phyloP scores from a whole-genome alignment of 768 basidiomycete genomes.

The Chlorophyllum brunneum region DNA sequence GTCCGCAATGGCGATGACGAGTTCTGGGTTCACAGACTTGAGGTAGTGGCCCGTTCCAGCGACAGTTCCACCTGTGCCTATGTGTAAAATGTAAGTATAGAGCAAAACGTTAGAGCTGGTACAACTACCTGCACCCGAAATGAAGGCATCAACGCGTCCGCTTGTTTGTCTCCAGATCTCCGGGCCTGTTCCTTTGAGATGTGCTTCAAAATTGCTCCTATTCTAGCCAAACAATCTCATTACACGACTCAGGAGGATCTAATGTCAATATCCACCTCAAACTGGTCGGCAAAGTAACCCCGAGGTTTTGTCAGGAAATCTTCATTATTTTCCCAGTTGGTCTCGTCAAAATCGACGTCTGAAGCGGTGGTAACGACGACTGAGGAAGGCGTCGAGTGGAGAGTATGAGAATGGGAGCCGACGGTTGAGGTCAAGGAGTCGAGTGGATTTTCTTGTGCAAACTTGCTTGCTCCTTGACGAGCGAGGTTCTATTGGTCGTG shows the following conservation, averaged over 20 bases:
- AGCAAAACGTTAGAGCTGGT: background rate
- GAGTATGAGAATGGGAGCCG: constrained; percentile 29
- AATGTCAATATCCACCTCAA: constrained; percentile 47
- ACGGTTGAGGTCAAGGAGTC: constrained; percentile 18
- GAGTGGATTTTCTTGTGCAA: constrained; percentile 45
- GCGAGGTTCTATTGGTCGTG: constrained; percentile 72
- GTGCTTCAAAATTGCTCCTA: constrained; percentile 84
- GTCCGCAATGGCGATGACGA: constrained; percentile 78
- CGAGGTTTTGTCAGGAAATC: constrained; percentile 52
- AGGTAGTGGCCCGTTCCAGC: constrained; percentile 80
- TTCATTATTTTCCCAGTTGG: constrained; percentile 32
- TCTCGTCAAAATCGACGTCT: constrained; percentile 32
- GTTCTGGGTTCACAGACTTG: constrained; percentile 64
- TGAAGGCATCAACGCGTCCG: constrained; percentile 78
- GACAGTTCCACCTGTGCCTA: constrained; percentile 95
- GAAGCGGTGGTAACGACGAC: constrained; percentile 51
- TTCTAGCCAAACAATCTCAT: constrained; percentile 45
- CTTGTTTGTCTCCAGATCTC: constrained; percentile 95
- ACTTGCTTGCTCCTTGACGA: constrained; percentile 68
- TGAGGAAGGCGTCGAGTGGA: constrained; percentile 38
- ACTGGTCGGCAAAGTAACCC: constrained; percentile 96
- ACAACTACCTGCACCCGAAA: constrained; percentile 76
- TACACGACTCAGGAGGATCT: background rate
- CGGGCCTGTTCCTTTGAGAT: constrained; percentile 86
- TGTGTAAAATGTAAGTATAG: background rate